A percentile compares a stretch with the other conserved stretches of the same genome.
Evolutionary conservation across 164 flowering plant genomes (phyloP).

Genomic region (Protea cynaroides): DNA sequence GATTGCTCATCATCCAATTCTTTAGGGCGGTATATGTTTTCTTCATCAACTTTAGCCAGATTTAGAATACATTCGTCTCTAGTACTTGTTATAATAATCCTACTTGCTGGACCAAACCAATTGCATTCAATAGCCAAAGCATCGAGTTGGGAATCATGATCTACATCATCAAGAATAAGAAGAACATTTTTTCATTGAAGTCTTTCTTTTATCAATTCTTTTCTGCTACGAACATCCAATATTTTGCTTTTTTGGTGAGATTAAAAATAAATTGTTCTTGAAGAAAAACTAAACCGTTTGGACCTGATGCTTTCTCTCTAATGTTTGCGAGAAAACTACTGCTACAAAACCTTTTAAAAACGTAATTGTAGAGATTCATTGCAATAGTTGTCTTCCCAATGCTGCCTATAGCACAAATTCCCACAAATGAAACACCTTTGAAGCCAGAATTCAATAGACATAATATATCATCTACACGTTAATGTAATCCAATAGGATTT

Average conservation of each 20-base stretch:
- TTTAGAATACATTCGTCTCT: background rate
- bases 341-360: too few species aligned
- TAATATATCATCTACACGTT: too few species aligned
- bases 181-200: slow-evolving; percentile 9
- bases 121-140: slow-evolving; percentile 8
- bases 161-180: slow-evolving; percentile 24
- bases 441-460: too few species aligned
- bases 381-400: too few species aligned
- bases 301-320: too few species aligned
- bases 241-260: background rate
- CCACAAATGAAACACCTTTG: too few species aligned
- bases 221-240: background rate
- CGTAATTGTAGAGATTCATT: too few species aligned
- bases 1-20: background rate
- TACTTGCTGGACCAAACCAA: slow-evolving; percentile 21
- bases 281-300: slow-evolving; percentile 4
- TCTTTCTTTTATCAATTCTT: background rate
- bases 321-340: too few species aligned
- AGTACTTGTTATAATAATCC: slow-evolving; percentile 19
- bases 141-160: slow-evolving; percentile 8
- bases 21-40: background rate
- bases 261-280: background rate
- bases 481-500: too few species aligned
- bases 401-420: too few species aligned
- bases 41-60: background rate